Evolutionary conservation across 192 early-diverging fungal species (phyloP).

Genomic region (Phycomyces blakesleeanus): DNA sequence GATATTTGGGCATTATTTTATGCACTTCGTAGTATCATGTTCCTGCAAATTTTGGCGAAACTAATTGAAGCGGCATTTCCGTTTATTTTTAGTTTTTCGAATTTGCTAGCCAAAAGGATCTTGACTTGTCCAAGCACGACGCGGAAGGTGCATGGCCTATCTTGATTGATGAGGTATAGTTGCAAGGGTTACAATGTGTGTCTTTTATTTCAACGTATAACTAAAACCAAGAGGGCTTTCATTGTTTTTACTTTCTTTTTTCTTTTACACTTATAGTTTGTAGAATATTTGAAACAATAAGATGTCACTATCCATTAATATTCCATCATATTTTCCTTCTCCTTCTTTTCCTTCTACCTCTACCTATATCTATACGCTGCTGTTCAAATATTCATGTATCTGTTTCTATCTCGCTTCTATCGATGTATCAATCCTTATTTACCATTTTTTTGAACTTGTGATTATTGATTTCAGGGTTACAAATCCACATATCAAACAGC

Average conservation of each 20-base stretch:
- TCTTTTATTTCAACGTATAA: no score
- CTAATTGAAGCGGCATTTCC: no score
- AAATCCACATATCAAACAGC: neutral
- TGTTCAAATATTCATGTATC: no score
- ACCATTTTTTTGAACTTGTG: no score
- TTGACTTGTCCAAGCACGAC: slow-evolving; percentile 66
- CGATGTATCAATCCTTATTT: no score
- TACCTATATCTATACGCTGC: no score
- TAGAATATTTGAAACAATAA: slow-evolving; percentile 18
- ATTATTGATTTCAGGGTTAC: neutral
- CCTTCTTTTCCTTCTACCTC: no score
- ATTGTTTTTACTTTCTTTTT: neutral
- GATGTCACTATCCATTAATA: neutral
- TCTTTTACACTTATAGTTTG: slow-evolving; percentile 28
- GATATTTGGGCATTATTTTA: no score
- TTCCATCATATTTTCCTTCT: no score
- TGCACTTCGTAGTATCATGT: neutral
- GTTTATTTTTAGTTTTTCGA: slow-evolving; percentile 59
- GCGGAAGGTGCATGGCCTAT: slow-evolving; percentile 83
- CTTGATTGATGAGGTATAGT: slow-evolving; percentile 66
- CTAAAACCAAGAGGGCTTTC: neutral
- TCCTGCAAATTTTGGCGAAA: no score
- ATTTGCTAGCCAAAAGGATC: slow-evolving; percentile 60
- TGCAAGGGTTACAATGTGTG: slow-evolving; percentile 5
- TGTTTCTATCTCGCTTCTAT: no score